Evolutionary conservation across 192 early-diverging fungal species (phyloP), one percentile per base, ranked within the genome.

Genomic region (Coemansia sp.): DNA sequence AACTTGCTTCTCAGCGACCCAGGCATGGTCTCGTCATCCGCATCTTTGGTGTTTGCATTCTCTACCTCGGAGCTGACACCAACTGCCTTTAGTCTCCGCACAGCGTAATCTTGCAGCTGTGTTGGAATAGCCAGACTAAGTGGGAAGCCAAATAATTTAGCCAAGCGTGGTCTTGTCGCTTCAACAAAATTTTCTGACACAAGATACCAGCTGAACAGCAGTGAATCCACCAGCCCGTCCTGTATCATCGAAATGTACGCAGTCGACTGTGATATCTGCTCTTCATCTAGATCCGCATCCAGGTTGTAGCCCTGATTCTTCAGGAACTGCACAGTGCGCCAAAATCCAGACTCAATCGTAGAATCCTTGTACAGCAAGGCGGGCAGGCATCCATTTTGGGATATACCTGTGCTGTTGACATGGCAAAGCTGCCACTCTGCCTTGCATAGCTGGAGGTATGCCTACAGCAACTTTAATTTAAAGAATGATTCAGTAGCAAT

Each of bases 191-290:
- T 95, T 26, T 90, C 87, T 4, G 84, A 68, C 49, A 94, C 94
- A 7, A 91, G 67, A 59, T 89, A 97, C 89, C 90, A 93, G 35
- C 84, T 90, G 59, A 88, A 94, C 22, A 95, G 71, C 82, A 93
- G 66, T 7, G 89, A 82, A 64, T 96, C 92, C 26, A 86, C 85
- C 20, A 96, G 72, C 24, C 83, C 87, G 29, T 91, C 87, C 64
- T 94, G 90, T n/a, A 90, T 81, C 51, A 94, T 67, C n/a, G 85
- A 72, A 9, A 83, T 84, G 65, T 85, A 92, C 24, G 78, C 78
- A 0, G 59, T 52, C 10, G 68, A 58, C 62, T 80, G 78, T 4
- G 68, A 51, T 3, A 53, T 48, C 56, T 80, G 78, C 59, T 80
- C 72, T n/a, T 57, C 48, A 47, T 74, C 64, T 18, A 80, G 62